Conservation (phyloP, 2,329 filamentous ascomycete species). For the Exophiala dermatitidis region DNA sequence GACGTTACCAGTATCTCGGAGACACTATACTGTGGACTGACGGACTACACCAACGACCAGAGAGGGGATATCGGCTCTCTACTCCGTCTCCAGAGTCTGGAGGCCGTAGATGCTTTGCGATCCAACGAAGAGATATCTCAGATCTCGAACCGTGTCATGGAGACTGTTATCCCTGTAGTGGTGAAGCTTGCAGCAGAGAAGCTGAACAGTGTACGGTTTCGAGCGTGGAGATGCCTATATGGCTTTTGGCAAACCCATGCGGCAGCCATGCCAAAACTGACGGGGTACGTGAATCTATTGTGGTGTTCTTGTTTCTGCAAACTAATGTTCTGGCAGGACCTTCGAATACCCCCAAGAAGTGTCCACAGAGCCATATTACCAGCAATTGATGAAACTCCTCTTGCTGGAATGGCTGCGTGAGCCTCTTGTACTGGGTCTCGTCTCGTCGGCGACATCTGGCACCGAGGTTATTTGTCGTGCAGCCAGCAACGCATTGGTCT, state of each 20-base stretch:
- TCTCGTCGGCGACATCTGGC: constrained; percentile 40
- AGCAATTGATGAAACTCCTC: constrained; percentile 36
- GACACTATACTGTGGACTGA: constrained; percentile 45
- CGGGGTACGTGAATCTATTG: neutral
- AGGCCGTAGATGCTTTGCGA: constrained; percentile 47
- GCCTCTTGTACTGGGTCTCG: constrained; percentile 38
- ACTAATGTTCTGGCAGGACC: constrained; percentile 1
- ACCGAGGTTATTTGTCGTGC: constrained; percentile 40
- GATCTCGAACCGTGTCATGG: neutral
- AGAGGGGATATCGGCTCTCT: constrained; percentile 85
- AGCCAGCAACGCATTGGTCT: constrained; percentile 37
- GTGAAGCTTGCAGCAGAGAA: constrained; percentile 78
- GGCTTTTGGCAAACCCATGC: constrained; percentile 31
- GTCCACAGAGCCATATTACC: constrained; percentile 39
- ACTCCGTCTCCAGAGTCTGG: constrained; percentile 71
- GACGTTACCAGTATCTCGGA: constrained; percentile 11
- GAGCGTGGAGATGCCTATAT: constrained; percentile 41
- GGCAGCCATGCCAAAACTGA: neutral
- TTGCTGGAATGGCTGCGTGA: constrained; percentile 33
- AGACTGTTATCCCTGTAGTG: constrained; percentile 32
- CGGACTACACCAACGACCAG: constrained; percentile 86
- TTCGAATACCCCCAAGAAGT: constrained; percentile 42
- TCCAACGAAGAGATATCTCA: constrained; percentile 16
- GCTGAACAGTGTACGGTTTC: constrained; percentile 71
- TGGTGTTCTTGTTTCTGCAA: neutral